Conservation (phyloP, 352 stramenopile genomes). For the Phytophthora pistaciae region DNA sequence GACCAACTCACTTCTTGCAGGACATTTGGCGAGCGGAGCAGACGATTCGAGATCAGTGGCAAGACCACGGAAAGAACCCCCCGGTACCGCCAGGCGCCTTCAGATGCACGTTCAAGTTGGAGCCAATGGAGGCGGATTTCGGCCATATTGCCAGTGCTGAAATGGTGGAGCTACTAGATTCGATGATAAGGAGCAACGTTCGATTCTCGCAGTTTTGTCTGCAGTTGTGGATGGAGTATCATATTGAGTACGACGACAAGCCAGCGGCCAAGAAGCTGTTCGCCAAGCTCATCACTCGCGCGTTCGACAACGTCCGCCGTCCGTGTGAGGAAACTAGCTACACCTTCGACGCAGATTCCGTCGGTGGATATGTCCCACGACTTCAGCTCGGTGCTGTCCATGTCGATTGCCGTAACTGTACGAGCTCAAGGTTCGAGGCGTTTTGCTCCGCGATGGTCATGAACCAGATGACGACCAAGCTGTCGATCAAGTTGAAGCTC, state of each 20-base stretch:
- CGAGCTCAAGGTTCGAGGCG: background rate
- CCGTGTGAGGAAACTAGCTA: background rate
- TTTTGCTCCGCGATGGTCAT: slow-evolving; percentile 5
- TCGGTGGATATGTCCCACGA: background rate
- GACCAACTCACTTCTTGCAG: background rate
- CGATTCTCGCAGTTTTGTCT: background rate
- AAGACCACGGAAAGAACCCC: background rate
- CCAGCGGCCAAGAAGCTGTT: background rate
- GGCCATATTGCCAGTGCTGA: background rate
- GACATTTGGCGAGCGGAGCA: slow-evolving; percentile 1
- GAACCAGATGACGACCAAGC: slow-evolving; percentile 4
- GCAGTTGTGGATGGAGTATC: background rate
- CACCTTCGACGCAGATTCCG: background rate
- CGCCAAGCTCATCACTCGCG: background rate
- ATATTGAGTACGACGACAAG: too few relatives aligned
- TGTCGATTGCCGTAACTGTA: background rate
- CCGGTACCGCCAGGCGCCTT: background rate
- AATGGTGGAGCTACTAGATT: background rate
- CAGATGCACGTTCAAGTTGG: slow-evolving; percentile 1
- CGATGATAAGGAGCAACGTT: background rate
- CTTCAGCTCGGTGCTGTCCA: background rate
- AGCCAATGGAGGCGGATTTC: slow-evolving; percentile 5
- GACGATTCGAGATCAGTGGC: background rate
- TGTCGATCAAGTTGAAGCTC: background rate
- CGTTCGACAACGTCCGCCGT: background rate